phyloP scores from a whole-genome alignment of 306 rosid species.

The Mucuna pruriens region DNA sequence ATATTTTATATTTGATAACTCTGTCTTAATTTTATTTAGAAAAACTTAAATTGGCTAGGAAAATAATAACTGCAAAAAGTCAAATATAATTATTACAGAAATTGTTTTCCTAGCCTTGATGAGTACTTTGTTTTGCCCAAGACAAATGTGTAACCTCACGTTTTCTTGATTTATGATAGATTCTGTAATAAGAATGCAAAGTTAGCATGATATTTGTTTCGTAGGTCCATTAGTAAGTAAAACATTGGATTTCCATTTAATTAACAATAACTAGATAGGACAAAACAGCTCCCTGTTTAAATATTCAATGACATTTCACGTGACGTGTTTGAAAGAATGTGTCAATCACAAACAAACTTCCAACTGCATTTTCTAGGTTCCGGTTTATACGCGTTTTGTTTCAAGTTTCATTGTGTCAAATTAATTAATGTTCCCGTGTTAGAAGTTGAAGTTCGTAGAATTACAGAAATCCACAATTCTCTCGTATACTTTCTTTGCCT shows the following conservation, averaged over 20 bases:
- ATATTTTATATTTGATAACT: too few relatives aligned
- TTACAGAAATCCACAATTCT: neutral
- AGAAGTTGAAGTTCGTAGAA: neutral
- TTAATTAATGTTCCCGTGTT: neutral
- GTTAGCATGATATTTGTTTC: neutral
- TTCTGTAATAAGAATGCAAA: neutral
- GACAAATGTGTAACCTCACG: neutral
- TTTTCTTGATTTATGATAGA: neutral
- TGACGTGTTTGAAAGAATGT: neutral
- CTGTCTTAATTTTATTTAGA: too few relatives aligned
- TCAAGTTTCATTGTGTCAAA: neutral
- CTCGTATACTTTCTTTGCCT: too few relatives aligned
- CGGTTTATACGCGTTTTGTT: neutral
- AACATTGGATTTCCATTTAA: neutral
- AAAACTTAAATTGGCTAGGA: neutral
- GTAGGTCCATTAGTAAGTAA: neutral
- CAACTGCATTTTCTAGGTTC: neutral
- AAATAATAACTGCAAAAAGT: neutral
- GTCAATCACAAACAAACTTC: neutral
- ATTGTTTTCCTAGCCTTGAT: neutral
- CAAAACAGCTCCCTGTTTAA: neutral
- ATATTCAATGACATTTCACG: neutral
- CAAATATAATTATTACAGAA: neutral
- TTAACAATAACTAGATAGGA: neutral
- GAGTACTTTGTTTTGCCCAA: neutral